A percentile compares a stretch with the other conserved stretches of the same genome.
These are phyloP conservation scores for Pyrus bretschneideri DNA, from an alignment of 306 rosid species.

Conservation along the genomic window DNA sequence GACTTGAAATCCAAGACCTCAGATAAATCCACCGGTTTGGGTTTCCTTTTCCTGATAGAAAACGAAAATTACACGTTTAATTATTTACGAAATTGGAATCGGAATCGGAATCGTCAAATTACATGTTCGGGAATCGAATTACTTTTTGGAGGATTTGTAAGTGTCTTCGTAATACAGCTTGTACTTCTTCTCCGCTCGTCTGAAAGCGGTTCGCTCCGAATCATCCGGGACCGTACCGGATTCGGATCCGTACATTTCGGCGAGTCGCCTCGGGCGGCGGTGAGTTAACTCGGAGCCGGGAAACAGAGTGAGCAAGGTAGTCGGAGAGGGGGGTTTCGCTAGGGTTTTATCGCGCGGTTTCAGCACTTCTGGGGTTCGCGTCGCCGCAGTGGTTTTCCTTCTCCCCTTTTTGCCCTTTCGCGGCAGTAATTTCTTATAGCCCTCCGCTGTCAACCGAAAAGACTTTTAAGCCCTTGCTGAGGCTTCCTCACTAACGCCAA, in stretches of 20 bases:
- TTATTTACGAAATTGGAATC: neutral
- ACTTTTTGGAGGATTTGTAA: slow-evolving; percentile 53
- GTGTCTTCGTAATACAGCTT: slow-evolving; percentile 75
- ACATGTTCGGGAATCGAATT: neutral
- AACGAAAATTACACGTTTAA: neutral
- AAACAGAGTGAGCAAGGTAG: neutral
- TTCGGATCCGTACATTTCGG: slow-evolving; percentile 66
- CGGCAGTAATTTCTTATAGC: neutral
- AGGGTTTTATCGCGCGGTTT: neutral
- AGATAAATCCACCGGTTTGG: slow-evolving; percentile 67
- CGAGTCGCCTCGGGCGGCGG: neutral
- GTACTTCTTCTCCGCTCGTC: slow-evolving; percentile 88
- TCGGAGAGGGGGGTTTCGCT: neutral
- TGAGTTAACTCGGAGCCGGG: neutral
- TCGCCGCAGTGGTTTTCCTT: neutral
- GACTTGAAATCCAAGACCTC: slow-evolving; percentile 76
- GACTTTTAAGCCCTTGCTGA: neutral
- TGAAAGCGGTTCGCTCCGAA: slow-evolving; percentile 76
- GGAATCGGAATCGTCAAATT: neutral
- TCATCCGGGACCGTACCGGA: slow-evolving; percentile 44
- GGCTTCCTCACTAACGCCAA: accelerated
- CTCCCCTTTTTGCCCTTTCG: neutral
- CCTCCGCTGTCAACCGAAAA: neutral
- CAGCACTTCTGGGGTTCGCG: neutral
- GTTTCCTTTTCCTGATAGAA: slow-evolving; percentile 51